phyloP scores from a whole-genome alignment of 257 asterid genomes.

The Penstemon barbatus region DNA sequence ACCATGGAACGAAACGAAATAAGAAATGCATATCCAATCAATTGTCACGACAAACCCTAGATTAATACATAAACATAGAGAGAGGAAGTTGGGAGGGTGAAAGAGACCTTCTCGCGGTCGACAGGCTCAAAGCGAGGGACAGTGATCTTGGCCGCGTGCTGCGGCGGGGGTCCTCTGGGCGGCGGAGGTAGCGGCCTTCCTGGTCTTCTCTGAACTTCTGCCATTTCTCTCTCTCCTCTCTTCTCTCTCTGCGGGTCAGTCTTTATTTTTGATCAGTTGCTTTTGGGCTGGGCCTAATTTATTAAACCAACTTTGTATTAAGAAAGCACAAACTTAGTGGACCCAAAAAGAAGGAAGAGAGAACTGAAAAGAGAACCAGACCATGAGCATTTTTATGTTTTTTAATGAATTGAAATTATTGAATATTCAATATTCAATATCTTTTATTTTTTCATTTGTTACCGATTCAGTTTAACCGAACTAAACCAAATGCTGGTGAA shows the following conservation, averaged over 20 bases:
- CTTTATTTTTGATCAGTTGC: too few relatives aligned
- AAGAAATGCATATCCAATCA: background rate
- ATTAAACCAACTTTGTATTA: too few relatives aligned
- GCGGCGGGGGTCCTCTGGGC: conserved; percentile 65
- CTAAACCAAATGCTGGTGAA: too few relatives aligned
- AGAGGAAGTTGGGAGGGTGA: background rate
- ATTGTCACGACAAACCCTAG: conserved; percentile 18
- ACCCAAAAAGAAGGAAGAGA: too few relatives aligned
- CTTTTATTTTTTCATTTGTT: too few relatives aligned
- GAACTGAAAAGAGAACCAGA: too few relatives aligned
- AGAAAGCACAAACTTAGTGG: too few relatives aligned
- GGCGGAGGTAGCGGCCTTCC: conserved; percentile 53
- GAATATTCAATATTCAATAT: too few relatives aligned
- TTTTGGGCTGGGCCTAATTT: background rate
- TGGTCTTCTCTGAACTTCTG: conserved; percentile 59
- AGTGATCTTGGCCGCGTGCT: conserved; percentile 33
- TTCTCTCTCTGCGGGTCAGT: background rate
- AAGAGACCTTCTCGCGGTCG: conserved; percentile 76
- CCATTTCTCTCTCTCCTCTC: conserved; percentile 39
- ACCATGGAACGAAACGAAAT: background rate
- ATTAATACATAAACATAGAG: background rate
- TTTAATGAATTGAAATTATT: too few relatives aligned
- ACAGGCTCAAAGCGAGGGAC: conserved; percentile 59
- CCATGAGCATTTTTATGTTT: too few relatives aligned
- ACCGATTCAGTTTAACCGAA: too few relatives aligned